Conservation (phyloP, 148 eudicot genomes). For the Silene latifolia region DNA sequence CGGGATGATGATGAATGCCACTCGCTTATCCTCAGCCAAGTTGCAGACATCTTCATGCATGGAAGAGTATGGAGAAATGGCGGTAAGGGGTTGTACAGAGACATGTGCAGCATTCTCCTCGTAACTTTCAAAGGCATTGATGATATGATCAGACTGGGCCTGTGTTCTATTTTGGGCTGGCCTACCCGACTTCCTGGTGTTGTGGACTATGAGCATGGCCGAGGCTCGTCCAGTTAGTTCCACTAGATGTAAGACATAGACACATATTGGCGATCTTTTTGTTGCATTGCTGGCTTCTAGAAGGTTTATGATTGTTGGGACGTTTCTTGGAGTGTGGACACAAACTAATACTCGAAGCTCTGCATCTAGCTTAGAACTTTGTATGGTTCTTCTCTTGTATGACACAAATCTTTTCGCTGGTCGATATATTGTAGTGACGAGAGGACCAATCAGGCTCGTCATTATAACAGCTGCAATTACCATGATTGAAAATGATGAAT, state of each 20-base stretch:
- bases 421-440: constrained; percentile 54
- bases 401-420: constrained; percentile 59
- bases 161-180: constrained; percentile 63
- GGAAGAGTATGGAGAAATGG: constrained; percentile 62
- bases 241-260: constrained; percentile 54
- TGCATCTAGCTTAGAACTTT: constrained; percentile 53
- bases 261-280: constrained; percentile 48
- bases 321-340: constrained; percentile 66
- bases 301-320: constrained; percentile 72
- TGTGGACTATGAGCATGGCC: constrained; percentile 85
- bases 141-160: constrained; percentile 83
- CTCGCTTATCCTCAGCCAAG: constrained; percentile 58
- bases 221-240: constrained; percentile 64
- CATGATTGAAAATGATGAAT: constrained; percentile 69
- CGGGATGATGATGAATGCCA: constrained; percentile 55
- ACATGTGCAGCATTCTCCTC: constrained; percentile 44
- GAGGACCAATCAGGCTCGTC: constrained; percentile 57
- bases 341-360: constrained; percentile 63
- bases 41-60: constrained; percentile 73
- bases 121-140: constrained; percentile 60
- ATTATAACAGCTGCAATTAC: constrained; percentile 60
- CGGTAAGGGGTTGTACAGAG: constrained; percentile 60
- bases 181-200: constrained; percentile 48
- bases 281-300: constrained; percentile 61
- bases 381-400: constrained; percentile 77